A percentile compares a stretch with the other conserved stretches of the same genome.
phyloP scores from a whole-genome alignment of 306 rosid species.

The Vicia villosa region DNA sequence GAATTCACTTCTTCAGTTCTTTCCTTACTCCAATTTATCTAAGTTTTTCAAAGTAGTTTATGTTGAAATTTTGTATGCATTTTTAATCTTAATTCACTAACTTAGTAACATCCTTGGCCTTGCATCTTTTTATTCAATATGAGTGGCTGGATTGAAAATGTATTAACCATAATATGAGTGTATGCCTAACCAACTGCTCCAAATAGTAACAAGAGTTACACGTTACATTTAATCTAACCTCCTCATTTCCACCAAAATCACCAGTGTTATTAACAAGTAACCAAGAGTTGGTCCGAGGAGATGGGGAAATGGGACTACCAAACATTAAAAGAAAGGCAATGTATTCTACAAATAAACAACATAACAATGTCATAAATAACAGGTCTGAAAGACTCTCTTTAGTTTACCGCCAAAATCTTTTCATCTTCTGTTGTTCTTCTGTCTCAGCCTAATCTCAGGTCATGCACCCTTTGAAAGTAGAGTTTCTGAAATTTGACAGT shows the following conservation, averaged over 20 bases:
- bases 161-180: neutral
- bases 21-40: neutral
- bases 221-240: neutral
- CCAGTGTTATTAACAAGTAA: neutral
- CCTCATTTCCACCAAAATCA: neutral
- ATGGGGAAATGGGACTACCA: neutral
- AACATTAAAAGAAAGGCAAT: neutral
- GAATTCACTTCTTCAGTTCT: conserved; percentile 20
- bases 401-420: neutral
- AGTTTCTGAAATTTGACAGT: neutral
- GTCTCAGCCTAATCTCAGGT: neutral
- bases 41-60: conserved; percentile 7
- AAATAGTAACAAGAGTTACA: conserved; percentile 14
- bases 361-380: neutral
- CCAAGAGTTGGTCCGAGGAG: conserved; percentile 6
- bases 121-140: neutral
- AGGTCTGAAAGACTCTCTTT: neutral
- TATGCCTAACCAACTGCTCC: conserved; percentile 12
- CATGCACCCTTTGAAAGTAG: neutral
- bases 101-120: neutral
- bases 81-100: neutral
- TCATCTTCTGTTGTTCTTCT: neutral
- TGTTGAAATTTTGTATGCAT: conserved; percentile 14
- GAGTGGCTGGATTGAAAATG: conserved; percentile 6
- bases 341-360: neutral